phyloP scores from a whole-genome alignment of 1,139 yeast genomes.

The Saccharomyces hybrid region DNA sequence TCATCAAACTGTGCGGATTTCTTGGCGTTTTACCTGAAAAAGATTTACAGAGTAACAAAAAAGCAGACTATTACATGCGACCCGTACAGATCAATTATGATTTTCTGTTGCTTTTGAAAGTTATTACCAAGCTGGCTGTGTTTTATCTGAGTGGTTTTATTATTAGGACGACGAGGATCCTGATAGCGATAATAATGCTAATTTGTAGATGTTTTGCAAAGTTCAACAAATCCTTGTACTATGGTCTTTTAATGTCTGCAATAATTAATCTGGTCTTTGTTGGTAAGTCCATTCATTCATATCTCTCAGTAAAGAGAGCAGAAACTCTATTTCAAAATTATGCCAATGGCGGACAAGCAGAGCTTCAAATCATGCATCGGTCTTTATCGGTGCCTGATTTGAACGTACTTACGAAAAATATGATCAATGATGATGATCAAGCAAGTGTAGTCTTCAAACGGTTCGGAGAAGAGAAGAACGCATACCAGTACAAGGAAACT shows the following conservation, averaged over 20 bases:
- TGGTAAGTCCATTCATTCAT: conserved; percentile 48
- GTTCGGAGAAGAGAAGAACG: conserved; percentile 18
- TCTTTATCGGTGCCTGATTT: conserved; percentile 61
- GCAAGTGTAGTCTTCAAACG: conserved; percentile 22
- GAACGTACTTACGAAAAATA: conserved; percentile 37
- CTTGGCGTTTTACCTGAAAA: conserved; percentile 15
- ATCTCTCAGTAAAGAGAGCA: conserved; percentile 59
- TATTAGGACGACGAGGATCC: conserved; percentile 13
- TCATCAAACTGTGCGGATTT: conserved; percentile 58
- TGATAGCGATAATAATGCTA: conserved; percentile 16
- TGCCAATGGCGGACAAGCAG: conserved; percentile 35
- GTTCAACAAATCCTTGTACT: conserved; percentile 17
- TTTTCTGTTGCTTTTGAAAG: conserved; percentile 16
- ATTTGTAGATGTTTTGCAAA: conserved; percentile 17
- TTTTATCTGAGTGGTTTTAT: conserved; percentile 14
- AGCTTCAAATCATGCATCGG: conserved; percentile 42
- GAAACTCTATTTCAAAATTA: conserved; percentile 40
- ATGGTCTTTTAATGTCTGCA: conserved; percentile 17
- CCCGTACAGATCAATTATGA: conserved; percentile 17
- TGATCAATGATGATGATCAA: conserved; percentile 17
- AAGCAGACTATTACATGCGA: conserved; percentile 6
- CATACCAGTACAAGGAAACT: conserved; percentile 39
- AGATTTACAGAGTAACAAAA: neutral
- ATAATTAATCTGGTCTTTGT: conserved; percentile 45
- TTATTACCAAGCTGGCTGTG: conserved; percentile 18